phyloP scores from a whole-genome alignment of 768 basidiomycete genomes.

The Daedaleopsis sinensis region DNA sequence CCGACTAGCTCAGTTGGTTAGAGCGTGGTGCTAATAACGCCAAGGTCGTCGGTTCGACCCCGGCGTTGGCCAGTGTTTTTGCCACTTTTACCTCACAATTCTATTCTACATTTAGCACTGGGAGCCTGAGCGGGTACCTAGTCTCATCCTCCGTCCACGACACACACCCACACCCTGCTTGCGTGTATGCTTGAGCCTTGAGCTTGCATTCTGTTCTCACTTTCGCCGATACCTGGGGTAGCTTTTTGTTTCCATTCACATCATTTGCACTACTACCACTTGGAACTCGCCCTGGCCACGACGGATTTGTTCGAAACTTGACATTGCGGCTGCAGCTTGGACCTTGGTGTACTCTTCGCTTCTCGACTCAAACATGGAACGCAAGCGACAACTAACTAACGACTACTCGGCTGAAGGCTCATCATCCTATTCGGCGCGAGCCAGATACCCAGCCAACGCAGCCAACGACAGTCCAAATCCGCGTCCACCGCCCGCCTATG shows the following conservation, averaged over 20 bases:
- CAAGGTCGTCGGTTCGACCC: constrained; percentile 29
- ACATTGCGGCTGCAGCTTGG: no score
- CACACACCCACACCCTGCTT: not conserved
- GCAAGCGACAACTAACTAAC: constrained; percentile 19
- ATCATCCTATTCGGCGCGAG: constrained; percentile 10
- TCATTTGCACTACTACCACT: no score
- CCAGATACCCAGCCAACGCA: constrained; percentile 4
- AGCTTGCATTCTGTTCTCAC: no score
- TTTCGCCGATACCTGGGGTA: no score
- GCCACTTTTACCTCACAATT: no score
- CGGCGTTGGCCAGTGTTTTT: constrained; percentile 21
- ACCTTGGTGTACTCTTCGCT: not conserved
- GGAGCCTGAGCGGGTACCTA: not conserved
- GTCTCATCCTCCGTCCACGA: not conserved
- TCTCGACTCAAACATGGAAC: not conserved
- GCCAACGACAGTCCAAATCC: constrained; percentile 10
- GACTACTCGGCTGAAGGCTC: constrained; percentile 8
- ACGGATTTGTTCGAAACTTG: no score
- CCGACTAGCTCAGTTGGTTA: constrained; percentile 82
- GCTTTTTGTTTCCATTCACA: no score
- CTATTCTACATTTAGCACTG: not conserved
- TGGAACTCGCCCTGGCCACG: no score
- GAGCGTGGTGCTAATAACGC: constrained; percentile 84
- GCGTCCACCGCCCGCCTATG: constrained; percentile 3
- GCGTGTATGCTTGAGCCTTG: no score